phyloP scores from a whole-genome alignment of 139 green algal genomes.

The Astrephomene gubernaculifera region DNA sequence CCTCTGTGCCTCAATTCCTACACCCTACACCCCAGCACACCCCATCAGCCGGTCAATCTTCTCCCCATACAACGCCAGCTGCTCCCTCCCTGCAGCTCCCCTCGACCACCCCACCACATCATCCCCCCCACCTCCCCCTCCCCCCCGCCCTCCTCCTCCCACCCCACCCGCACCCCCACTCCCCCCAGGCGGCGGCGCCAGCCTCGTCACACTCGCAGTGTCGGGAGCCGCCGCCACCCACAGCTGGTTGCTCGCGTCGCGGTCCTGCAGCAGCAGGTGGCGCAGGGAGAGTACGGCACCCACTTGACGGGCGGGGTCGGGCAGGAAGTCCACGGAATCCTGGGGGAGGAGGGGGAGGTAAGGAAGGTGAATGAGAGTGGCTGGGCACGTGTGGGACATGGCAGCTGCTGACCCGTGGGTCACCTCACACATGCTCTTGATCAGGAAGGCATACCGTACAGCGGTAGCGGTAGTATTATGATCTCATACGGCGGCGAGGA shows the following conservation, averaged over 20 bases:
- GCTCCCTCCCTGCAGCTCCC: background rate
- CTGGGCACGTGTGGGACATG: no score
- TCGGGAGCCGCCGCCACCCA: conserved; percentile 40
- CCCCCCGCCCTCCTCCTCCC: background rate
- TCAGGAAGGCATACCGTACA: no score
- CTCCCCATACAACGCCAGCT: conserved; percentile 19
- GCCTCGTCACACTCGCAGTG: background rate
- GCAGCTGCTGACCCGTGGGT: no score
- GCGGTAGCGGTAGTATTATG: no score
- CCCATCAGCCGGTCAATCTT: conserved; percentile 38
- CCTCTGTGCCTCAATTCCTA: no score
- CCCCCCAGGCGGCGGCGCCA: background rate
- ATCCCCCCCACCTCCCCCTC: background rate
- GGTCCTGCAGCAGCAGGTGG: conserved; percentile 33
- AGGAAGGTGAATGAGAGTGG: no score
- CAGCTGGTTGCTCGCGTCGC: conserved; percentile 21
- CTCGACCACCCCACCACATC: background rate
- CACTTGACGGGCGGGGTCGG: conserved; percentile 11
- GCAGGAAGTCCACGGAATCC: conserved; percentile 39
- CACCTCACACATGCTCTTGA: no score
- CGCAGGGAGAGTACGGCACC: conserved; percentile 13
- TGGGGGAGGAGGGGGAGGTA: no score
- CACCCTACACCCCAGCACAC: no score
- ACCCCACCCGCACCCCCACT: background rate
- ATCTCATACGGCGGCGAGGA: no score